A percentile compares a stretch with the other conserved stretches of the same genome.
phyloP scores from a whole-genome alignment of 805 yeast genomes.

The Yarrowia sp. region DNA sequence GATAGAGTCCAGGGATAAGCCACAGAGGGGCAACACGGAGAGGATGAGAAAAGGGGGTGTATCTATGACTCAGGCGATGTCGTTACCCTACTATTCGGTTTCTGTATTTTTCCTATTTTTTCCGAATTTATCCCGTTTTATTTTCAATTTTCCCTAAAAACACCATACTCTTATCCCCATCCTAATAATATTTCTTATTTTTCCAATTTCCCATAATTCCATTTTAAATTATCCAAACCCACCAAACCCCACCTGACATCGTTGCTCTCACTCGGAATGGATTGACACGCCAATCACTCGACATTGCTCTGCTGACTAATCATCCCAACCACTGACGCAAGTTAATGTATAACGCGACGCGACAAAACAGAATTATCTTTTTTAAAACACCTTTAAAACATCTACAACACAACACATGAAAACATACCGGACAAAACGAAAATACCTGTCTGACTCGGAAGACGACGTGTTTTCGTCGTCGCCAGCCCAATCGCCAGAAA shows the following conservation, averaged over 20 bases:
- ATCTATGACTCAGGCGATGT: no score
- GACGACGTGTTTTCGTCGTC: constrained; percentile 16
- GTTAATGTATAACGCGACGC: constrained; percentile 9
- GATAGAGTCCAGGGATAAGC: no score
- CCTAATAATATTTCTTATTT: no score
- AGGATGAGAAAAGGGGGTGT: not conserved
- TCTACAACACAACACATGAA: constrained; percentile 7
- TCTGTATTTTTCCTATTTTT: not conserved
- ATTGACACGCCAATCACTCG: not conserved
- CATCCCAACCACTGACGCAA: not conserved
- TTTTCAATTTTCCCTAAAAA: not conserved
- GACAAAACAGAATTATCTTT: not conserved
- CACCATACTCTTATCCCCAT: no score
- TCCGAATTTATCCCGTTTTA: not conserved
- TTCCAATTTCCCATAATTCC: no score
- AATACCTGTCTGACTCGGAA: constrained; percentile 22
- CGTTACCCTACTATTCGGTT: no score
- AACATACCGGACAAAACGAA: not conserved
- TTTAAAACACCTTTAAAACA: not conserved
- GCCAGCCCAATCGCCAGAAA: not conserved
- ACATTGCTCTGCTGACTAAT: not conserved
- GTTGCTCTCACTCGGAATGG: not conserved
- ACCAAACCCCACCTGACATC: no score
- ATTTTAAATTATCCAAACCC: no score
- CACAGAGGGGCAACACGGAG: not conserved